Percentiles rank a stretch among this genome's conserved stretches.
phyloP scores from a whole-genome alignment of 106 monocot species.

The Narthecium ossifragum region DNA sequence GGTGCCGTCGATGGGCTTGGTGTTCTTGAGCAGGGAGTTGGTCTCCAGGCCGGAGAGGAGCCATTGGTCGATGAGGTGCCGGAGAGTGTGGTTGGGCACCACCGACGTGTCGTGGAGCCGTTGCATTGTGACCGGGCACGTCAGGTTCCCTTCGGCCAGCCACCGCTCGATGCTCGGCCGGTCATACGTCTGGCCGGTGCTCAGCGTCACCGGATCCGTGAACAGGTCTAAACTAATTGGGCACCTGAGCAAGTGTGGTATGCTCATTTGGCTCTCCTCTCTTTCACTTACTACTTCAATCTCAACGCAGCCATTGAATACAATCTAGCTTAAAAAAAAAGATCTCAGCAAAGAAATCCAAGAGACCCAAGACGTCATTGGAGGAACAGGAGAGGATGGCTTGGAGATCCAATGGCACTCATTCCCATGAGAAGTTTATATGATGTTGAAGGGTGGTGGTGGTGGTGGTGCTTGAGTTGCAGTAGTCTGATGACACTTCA shows the following conservation, averaged over 20 bases:
- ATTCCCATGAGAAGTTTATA: no score
- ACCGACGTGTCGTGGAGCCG: conserved; percentile 50
- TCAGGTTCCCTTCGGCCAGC: conserved; percentile 71
- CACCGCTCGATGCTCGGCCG: conserved; percentile 74
- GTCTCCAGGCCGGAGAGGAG: conserved; percentile 23
- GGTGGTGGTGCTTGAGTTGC: no score
- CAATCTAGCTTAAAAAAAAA: no score
- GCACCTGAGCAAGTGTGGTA: conserved; percentile 87
- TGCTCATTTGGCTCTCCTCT: conserved; percentile 30
- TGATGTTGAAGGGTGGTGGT: no score
- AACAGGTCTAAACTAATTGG: conserved; percentile 85
- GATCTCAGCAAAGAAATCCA: no score
- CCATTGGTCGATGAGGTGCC: conserved; percentile 83
- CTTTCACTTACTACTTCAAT: no score
- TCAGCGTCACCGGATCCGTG: conserved; percentile 85
- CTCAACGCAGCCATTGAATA: no score
- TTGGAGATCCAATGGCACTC: no score
- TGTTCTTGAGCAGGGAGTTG: not conserved
- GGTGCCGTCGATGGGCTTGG: not conserved
- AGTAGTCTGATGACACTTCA: no score
- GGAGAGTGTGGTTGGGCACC: conserved; percentile 78
- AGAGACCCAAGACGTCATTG: no score
- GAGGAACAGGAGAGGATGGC: no score
- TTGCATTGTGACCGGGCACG: conserved; percentile 98
- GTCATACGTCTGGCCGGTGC: conserved; percentile 97